Percentiles rank a stretch among this genome's conserved stretches.
Conservation (phyloP, 2,329 filamentous ascomycete genomes). For the Beauveria medogensis region DNA sequence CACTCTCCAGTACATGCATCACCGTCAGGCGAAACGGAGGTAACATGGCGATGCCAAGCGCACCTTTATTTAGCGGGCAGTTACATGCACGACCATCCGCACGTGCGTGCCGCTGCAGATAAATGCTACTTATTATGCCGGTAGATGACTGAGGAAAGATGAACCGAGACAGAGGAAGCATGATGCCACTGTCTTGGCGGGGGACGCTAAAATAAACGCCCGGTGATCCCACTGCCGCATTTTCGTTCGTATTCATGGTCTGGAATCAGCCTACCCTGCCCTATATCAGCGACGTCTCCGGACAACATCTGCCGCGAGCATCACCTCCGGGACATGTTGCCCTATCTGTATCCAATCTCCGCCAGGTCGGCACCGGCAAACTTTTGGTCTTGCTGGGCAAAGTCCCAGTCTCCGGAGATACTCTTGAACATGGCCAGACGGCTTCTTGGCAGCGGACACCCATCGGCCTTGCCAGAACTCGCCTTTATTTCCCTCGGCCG, state of each 20-base stretch:
- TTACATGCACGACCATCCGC: background rate
- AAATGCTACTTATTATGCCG: background rate
- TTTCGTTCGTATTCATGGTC: background rate
- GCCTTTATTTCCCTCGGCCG: background rate
- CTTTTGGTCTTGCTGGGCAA: background rate
- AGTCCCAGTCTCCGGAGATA: background rate
- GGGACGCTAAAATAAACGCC: background rate
- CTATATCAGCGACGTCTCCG: background rate
- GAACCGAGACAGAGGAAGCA: background rate
- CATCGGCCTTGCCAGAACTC: conserved; percentile 7
- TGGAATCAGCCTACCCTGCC: background rate
- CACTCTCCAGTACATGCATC: background rate
- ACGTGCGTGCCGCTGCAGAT: background rate
- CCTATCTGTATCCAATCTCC: background rate
- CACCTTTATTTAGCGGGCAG: background rate
- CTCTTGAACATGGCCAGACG: background rate
- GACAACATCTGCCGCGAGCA: background rate
- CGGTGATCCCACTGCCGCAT: background rate
- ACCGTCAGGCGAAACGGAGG: background rate
- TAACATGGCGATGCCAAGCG: background rate
- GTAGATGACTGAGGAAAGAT: background rate
- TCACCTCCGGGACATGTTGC: background rate
- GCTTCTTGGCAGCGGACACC: conserved; percentile 1
- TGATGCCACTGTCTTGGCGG: background rate
- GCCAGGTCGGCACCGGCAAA: background rate